Conservation (phyloP, 176 grass and related monocot genomes). For the Paspalum vaginatum region DNA sequence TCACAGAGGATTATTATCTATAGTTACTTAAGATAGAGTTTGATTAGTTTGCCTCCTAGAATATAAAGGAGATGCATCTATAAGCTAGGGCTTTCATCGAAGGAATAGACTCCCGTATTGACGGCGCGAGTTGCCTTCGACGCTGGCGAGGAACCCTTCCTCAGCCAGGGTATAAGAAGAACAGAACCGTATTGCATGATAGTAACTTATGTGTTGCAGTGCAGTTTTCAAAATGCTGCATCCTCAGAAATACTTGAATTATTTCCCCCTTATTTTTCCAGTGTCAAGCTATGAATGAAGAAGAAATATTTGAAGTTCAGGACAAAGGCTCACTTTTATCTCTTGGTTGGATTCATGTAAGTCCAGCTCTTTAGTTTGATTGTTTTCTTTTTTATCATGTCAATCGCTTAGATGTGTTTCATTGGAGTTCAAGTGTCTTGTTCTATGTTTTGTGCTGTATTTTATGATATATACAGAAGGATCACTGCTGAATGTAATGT, state of each 20-base stretch:
- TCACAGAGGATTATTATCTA: no score
- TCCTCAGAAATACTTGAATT: constrained; percentile 25
- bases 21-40: no score
- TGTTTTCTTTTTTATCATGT: constrained; percentile 18
- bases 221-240: constrained; percentile 2
- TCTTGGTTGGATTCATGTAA: constrained; percentile 99
- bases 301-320: constrained; percentile 99
- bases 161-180: no score
- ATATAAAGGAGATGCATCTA: no score
- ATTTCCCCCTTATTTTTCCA: constrained; percentile 44
- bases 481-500: constrained; percentile 10
- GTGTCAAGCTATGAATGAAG: constrained; percentile 98
- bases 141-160: no score
- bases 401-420: not conserved
- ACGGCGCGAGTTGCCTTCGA: no score
- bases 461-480: not conserved
- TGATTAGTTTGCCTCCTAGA: no score
- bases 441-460: constrained; percentile 25
- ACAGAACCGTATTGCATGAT: not conserved
- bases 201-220: not conserved
- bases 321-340: constrained; percentile 93
- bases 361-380: constrained; percentile 33
- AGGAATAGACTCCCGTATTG: no score
- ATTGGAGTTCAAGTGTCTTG: constrained; percentile 1
- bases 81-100: no score